These are phyloP conservation scores for Wallacemonas rigidus DNA, from an alignment of 208 protist species.

Conservation along the genomic window DNA sequence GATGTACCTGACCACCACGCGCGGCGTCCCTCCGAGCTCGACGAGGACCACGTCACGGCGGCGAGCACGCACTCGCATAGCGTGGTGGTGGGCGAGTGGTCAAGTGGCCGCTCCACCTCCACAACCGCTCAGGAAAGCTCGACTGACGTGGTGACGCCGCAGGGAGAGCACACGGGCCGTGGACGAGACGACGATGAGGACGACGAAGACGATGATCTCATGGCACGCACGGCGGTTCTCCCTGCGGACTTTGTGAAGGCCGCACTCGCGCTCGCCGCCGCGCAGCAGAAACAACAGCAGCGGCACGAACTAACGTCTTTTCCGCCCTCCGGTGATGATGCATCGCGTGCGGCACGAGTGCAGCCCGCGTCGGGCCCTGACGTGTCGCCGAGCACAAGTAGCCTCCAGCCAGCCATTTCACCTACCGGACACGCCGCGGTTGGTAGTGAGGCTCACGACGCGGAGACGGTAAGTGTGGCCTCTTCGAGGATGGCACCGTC, in stretches of 20 bases:
- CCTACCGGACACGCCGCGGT: not conserved
- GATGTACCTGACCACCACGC: no score
- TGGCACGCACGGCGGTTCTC: constrained; percentile 46
- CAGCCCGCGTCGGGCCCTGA: no score
- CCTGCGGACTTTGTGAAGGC: constrained; percentile 55
- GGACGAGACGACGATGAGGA: not conserved
- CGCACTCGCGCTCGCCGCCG: constrained; percentile 30
- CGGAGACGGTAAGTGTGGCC: not conserved
- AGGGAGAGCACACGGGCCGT: not conserved
- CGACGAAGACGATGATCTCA: constrained; percentile 23
- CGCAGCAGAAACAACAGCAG: not conserved
- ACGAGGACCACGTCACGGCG: no score
- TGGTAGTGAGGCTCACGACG: not conserved
- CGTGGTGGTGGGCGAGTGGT: no score
- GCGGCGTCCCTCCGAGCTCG: no score
- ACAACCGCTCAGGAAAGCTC: no score
- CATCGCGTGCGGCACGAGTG: not conserved
- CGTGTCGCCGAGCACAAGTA: no score
- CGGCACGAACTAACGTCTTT: not conserved
- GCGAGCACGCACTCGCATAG: no score
- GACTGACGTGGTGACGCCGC: no score
- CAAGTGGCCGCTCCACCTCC: no score
- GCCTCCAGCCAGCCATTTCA: not conserved
- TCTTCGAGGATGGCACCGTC: not conserved
- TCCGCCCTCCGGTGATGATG: not conserved